phyloP scores from a whole-genome alignment of 139 green algal species.

The Pseudopediastrum boryanum region DNA sequence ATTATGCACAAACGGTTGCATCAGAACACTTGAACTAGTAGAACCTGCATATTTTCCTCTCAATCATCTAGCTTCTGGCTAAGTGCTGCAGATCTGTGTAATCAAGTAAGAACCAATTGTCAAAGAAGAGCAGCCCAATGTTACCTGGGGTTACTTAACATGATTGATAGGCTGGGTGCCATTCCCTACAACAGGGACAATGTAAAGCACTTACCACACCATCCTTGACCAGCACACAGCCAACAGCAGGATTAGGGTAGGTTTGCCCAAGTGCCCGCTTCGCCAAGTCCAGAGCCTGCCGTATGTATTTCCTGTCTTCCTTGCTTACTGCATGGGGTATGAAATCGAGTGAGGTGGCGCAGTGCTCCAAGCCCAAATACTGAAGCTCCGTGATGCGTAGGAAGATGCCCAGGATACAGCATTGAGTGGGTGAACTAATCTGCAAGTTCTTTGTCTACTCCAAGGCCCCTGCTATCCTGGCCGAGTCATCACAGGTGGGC shows the following conservation, averaged over 20 bases:
- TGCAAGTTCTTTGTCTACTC: not conserved
- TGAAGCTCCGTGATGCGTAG: not conserved
- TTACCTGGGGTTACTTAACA: too few relatives aligned
- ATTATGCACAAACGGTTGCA: too few relatives aligned
- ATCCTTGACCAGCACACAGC: slow-evolving; percentile 91
- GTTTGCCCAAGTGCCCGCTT: slow-evolving; percentile 79
- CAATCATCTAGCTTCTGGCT: too few relatives aligned
- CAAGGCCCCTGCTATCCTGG: too few relatives aligned
- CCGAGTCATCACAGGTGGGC: not conserved
- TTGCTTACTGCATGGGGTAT: slow-evolving; percentile 10
- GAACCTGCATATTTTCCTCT: too few relatives aligned
- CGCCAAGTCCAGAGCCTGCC: slow-evolving; percentile 83
- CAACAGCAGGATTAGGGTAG: slow-evolving; percentile 94
- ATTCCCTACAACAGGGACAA: too few relatives aligned
- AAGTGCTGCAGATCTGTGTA: too few relatives aligned
- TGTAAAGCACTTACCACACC: slow-evolving; percentile 50
- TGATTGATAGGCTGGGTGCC: too few relatives aligned
- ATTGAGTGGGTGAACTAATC: not conserved
- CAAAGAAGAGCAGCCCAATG: too few relatives aligned
- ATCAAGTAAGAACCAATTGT: too few relatives aligned
- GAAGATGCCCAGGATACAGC: not conserved
- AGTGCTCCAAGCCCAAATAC: not conserved
- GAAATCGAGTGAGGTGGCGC: not conserved
- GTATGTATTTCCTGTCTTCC: slow-evolving; percentile 77
- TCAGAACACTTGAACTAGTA: too few relatives aligned